Evolutionary conservation across 2,329 filamentous ascomycete genomes (phyloP).

Genomic region (Pseudogymnoascus pannorum): DNA sequence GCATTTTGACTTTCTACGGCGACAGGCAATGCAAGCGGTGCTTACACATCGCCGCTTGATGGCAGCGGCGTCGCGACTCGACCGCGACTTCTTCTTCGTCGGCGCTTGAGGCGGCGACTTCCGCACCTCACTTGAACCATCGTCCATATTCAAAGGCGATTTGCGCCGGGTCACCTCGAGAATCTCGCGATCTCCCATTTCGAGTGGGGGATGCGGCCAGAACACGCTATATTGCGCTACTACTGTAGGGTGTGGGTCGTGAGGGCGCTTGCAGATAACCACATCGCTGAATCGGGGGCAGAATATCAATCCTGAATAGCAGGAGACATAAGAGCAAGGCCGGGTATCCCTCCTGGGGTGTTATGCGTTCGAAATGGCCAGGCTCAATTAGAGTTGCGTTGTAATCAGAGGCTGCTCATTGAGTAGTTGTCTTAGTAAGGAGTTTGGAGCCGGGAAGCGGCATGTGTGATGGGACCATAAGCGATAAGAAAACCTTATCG

Average conservation of each 20-base stretch:
- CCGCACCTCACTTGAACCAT: background rate
- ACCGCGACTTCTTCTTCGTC: slow-evolving; percentile 24
- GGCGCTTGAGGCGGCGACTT: background rate
- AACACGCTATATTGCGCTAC: slow-evolving; percentile 5
- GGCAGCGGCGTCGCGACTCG: slow-evolving; percentile 25
- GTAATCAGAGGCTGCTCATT: background rate
- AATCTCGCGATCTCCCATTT: slow-evolving; percentile 3
- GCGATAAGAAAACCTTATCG: slow-evolving; percentile 1
- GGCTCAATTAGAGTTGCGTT: slow-evolving; percentile 5
- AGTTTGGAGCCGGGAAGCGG: background rate
- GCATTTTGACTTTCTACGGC: slow-evolving; percentile 77
- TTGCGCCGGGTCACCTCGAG: slow-evolving; percentile 1
- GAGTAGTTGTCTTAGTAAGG: slow-evolving; percentile 1
- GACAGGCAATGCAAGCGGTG: slow-evolving; percentile 76
- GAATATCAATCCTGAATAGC: background rate
- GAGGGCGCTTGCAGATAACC: background rate
- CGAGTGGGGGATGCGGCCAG: slow-evolving; percentile 1
- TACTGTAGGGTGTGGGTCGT: background rate
- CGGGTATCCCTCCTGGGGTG: background rate
- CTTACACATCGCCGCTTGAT: slow-evolving; percentile 70
- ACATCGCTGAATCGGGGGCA: background rate
- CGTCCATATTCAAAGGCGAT: slow-evolving; percentile 3
- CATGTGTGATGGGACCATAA: background rate
- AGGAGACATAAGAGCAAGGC: background rate
- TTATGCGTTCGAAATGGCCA: background rate